phyloP scores from a whole-genome alignment of 257 asterid species.

The Scutellaria galericulata region DNA sequence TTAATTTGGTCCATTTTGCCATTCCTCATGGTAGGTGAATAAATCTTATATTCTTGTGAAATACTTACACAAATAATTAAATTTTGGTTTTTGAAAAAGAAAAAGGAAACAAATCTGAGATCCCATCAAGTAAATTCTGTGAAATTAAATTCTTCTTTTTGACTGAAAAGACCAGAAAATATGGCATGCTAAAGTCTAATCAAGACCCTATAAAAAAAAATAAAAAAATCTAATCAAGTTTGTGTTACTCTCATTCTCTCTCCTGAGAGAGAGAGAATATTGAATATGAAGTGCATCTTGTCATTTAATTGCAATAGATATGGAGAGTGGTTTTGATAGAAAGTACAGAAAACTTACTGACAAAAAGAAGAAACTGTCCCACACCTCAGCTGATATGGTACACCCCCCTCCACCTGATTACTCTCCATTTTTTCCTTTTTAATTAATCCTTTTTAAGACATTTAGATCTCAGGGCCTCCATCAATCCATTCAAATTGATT shows the following conservation, averaged over 20 bases:
- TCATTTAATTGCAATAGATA: constrained; percentile 15
- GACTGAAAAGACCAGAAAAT: constrained; percentile 30
- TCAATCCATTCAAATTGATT: too few relatives aligned
- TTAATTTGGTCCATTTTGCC: too few relatives aligned
- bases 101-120: background rate
- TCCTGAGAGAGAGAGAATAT: constrained; percentile 21
- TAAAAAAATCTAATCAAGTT: constrained; percentile 32
- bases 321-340: background rate
- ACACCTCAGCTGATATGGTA: background rate
- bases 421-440: background rate
- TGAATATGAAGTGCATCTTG: constrained; percentile 32
- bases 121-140: too few relatives aligned
- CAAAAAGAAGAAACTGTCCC: constrained; percentile 11
- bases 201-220: background rate
- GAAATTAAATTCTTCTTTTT: constrained; percentile 10
- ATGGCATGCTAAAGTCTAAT: constrained; percentile 40
- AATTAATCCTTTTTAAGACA: too few relatives aligned
- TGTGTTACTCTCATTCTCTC: background rate
- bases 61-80: too few relatives aligned
- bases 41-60: too few relatives aligned
- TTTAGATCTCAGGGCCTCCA: too few relatives aligned
- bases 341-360: constrained; percentile 37
- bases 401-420: background rate
- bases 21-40: too few relatives aligned
- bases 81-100: background rate